Conservation (phyloP, 2,329 filamentous ascomycete species). For the Monosporascus cannonballus region DNA sequence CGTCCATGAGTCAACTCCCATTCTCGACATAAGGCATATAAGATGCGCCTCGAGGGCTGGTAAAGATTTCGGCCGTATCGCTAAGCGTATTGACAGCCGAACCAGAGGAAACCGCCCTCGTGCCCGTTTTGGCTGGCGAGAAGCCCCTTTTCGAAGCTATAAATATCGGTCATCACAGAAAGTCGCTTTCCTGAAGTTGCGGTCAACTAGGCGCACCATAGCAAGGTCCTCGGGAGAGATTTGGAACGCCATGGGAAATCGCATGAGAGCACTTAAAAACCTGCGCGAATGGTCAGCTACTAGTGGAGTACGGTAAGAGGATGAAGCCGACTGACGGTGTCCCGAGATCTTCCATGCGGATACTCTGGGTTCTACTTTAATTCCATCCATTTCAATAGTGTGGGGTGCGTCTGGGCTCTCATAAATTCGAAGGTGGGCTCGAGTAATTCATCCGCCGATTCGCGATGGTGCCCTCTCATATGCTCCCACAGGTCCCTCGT, state of each 20-base stretch:
- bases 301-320: not conserved
- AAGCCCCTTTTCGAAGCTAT: conserved; percentile 31
- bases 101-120: conserved; percentile 27
- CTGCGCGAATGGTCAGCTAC: conserved; percentile 5
- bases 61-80: conserved; percentile 16
- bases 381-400: conserved; percentile 11
- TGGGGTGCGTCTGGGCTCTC: conserved; percentile 29
- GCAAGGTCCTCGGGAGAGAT: conserved; percentile 19
- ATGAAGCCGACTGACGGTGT: conserved; percentile 22
- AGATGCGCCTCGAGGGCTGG: conserved; percentile 9
- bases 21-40: conserved; percentile 11
- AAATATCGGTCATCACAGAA: conserved; percentile 33
- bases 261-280: conserved; percentile 26
- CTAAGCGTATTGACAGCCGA: conserved; percentile 24
- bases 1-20: conserved; percentile 8
- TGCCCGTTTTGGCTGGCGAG: conserved; percentile 7
- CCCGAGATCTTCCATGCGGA: conserved; percentile 30
- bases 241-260: conserved; percentile 25
- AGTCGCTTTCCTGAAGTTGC: conserved; percentile 29
- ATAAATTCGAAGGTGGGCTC: conserved; percentile 32
- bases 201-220: conserved; percentile 18
- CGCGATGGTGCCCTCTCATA: conserved; percentile 27
- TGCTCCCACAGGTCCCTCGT: conserved; percentile 30
- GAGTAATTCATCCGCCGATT: conserved; percentile 26
- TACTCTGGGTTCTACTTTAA: conserved; percentile 29